Evolutionary conservation across 805 yeast species (phyloP).

Genomic region (Cyberlindnera xishuangbannaensis): DNA sequence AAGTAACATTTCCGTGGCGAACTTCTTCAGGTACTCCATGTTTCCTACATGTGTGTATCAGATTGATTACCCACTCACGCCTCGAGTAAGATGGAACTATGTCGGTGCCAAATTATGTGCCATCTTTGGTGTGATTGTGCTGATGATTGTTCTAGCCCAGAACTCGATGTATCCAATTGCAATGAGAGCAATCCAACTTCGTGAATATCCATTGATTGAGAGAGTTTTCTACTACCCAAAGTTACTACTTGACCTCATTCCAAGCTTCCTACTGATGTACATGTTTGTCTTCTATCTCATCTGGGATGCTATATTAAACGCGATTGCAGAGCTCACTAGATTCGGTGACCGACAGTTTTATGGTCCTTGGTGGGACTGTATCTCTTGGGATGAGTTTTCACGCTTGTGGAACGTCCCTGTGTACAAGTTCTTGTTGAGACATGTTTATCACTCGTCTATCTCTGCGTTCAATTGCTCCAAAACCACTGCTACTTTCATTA

Average conservation of each 20-base stretch:
- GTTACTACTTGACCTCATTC: conserved; percentile 65
- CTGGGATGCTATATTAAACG: conserved; percentile 92
- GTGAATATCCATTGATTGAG: conserved; percentile 41
- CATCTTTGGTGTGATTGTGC: conserved; percentile 76
- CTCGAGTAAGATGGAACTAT: conserved; percentile 60
- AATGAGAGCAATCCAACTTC: conserved; percentile 47
- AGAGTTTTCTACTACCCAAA: conserved; percentile 46
- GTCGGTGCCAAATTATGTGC: conserved; percentile 68
- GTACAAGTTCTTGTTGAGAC: conserved; percentile 81
- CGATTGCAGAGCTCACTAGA: conserved; percentile 79
- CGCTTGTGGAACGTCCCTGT: conserved; percentile 95
- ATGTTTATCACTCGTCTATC: conserved; percentile 89
- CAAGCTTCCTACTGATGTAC: conserved; percentile 73
- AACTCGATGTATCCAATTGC: conserved; percentile 70
- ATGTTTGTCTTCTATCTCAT: conserved; percentile 78
- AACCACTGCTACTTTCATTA: conserved; percentile 63
- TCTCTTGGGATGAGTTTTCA: conserved; percentile 89
- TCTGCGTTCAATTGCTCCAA: conserved; percentile 66
- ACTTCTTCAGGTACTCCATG: conserved; percentile 77
- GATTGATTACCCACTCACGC: conserved; percentile 74
- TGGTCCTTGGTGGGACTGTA: conserved; percentile 97
- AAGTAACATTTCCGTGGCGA: conserved; percentile 51
- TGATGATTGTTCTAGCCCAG: conserved; percentile 81
- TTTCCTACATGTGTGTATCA: conserved; percentile 87
- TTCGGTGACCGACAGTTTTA: conserved; percentile 92